These are phyloP conservation scores for Teratosphaeria gauchensis DNA, from an alignment of 2,329 filamentous ascomycete genomes.

Conservation along the genomic window DNA sequence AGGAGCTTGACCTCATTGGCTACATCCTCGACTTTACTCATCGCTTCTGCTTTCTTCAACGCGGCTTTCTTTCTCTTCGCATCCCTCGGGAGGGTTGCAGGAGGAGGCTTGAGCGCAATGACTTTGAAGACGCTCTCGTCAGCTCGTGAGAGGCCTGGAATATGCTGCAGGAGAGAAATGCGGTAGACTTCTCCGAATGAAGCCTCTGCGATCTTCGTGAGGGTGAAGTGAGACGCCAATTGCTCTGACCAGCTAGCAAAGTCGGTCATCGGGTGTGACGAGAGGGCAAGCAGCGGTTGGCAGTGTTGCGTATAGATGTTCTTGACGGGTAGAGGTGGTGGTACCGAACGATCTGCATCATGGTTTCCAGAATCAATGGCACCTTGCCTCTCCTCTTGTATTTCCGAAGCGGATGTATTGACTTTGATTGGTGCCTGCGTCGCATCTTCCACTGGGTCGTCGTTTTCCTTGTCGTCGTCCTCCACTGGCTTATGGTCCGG, in stretches of 20 bases:
- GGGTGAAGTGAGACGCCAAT: constrained; percentile 35
- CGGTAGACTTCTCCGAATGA: constrained; percentile 59
- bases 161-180: constrained; percentile 31
- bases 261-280: constrained; percentile 23
- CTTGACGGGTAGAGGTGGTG: neutral
- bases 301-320: constrained; percentile 19
- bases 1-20: constrained; percentile 43
- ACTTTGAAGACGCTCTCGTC: constrained; percentile 42
- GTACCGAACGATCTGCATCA: neutral
- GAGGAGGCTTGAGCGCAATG: constrained; percentile 28
- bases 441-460: neutral
- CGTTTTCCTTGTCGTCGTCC: neutral
- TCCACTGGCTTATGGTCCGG: neutral
- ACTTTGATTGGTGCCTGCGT: neutral
- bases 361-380: neutral
- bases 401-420: neutral
- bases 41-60: constrained; percentile 31
- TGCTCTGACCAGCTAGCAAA: constrained; percentile 35
- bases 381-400: neutral
- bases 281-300: constrained; percentile 18
- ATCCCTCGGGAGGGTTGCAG: constrained; percentile 33
- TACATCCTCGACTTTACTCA: constrained; percentile 36
- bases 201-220: constrained; percentile 56
- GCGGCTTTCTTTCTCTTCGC: constrained; percentile 42
- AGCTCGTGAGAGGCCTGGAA: constrained; percentile 18